Percentiles rank a stretch among this genome's conserved stretches.
Evolutionary conservation across 2,329 filamentous ascomycete species (phyloP).

Genomic region (Pseudohalonectria lignicola): DNA sequence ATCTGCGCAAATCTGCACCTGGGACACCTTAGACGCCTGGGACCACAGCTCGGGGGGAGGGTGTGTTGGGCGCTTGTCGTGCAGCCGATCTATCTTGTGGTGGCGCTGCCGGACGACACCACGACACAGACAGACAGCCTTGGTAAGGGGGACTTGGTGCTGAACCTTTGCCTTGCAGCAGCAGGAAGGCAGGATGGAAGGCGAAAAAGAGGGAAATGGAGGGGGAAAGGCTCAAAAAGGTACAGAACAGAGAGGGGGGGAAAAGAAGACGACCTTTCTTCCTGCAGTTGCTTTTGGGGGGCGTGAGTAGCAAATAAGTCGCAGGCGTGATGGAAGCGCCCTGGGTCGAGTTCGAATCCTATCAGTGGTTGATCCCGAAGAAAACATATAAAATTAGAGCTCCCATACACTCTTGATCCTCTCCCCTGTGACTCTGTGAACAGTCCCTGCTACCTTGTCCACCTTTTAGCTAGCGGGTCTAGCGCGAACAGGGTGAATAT

Average conservation of each 20-base stretch:
- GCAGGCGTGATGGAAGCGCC: conserved; percentile 30
- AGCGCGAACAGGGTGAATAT: no score
- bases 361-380: conserved; percentile 27
- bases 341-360: conserved; percentile 25
- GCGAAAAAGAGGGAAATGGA: neutral
- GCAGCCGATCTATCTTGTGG: conserved; percentile 13
- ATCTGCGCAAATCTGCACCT: no score
- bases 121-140: conserved; percentile 3
- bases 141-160: no score
- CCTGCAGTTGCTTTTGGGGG: no score
- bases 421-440: no score
- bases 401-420: no score
- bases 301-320: conserved; percentile 27
- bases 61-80: conserved; percentile 24
- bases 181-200: conserved; percentile 3
- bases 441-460: no score
- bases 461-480: no score
- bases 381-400: conserved; percentile 34
- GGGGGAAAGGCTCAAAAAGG: conserved; percentile 2
- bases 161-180: no score
- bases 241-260: conserved; percentile 2
- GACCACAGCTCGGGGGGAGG: conserved; percentile 3
- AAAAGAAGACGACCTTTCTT: neutral
- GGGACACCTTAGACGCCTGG: no score
- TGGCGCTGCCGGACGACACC: conserved; percentile 4